Base-by-base conservation (phyloP, 192 early-diverging fungal genomes). In the Pecoramyces ruminantium region DNA sequence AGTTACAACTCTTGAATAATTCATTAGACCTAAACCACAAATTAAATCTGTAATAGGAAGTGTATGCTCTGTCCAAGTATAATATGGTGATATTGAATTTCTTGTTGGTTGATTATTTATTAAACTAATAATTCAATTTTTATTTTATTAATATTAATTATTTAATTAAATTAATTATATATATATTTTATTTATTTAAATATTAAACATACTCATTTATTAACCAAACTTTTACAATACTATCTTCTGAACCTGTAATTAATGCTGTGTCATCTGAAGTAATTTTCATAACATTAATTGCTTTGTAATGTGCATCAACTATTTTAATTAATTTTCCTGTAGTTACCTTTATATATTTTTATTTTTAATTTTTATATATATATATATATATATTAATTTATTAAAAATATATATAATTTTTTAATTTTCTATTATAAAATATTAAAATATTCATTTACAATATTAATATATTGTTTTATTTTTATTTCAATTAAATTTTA, bases 271-370 rank as follows among this genome's bases (percentile, higher is more conserved):
- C 94, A 83, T 95, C 93, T 40, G 87, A 81, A 13, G 90, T 90
- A 81, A 94, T 93, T 30, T 86, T 85, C 21, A 97, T 80, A 21
- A 90, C 89, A 13, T 87, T 91, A 28, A 96, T 90, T 11, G 89
- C 87, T 58, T 94, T 94, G 84, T 97, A 98, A 85, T 98, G 96
- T n/a, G 92, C 95, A 84, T 98, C 96, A 86, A 93, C 95, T n/a
- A 92, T 88, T 28, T 91, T 86, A 77, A 94, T 84, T 80, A 98
- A 87, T 58, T 86, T 86, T 30, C 96, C 96, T 38, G 94, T 93
- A 16, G 89, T 86, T 40, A 93, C 88, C 86, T 94, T 83, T n/a
- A 17, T 11, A 27, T 2, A 78, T 42, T 38, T 28, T n/a, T n/a
- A n/a, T n/a, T n/a, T n/a, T n/a, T n/a, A n/a, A n/a, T n/a, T n/a